Conservation (phyloP, 2,329 filamentous ascomycete genomes). For the Lasiodiplodia sp. region DNA sequence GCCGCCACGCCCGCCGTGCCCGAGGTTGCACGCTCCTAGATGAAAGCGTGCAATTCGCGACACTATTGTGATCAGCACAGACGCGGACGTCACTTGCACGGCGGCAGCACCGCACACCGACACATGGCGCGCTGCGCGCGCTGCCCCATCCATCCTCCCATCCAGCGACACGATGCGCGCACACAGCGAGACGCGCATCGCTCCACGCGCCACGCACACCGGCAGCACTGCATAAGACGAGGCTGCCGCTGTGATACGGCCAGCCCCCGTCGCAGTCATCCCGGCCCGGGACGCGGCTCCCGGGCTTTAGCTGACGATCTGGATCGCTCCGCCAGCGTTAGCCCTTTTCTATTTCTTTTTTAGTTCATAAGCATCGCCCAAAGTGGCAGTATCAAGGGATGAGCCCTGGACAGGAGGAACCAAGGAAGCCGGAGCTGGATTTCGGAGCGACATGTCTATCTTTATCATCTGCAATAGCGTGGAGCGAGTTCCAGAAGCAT, state of each 20-base stretch:
- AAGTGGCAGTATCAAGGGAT: slow-evolving; percentile 16
- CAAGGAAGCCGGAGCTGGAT: background rate
- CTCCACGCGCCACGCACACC: slow-evolving; percentile 31
- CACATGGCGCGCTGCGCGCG: slow-evolving; percentile 14
- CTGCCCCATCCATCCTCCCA: background rate
- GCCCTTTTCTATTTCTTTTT: slow-evolving; percentile 22
- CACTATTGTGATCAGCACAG: slow-evolving; percentile 24
- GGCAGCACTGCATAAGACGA: slow-evolving; percentile 33
- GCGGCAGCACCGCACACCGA: slow-evolving; percentile 13
- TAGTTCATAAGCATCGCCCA: background rate
- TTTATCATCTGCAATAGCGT: slow-evolving; percentile 5
- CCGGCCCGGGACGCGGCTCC: slow-evolving; percentile 9
- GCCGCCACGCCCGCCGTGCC: slow-evolving; percentile 2
- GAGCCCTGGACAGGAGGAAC: background rate
- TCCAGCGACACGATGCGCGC: slow-evolving; percentile 1
- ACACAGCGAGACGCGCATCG: slow-evolving; percentile 17
- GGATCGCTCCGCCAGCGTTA: slow-evolving; percentile 15
- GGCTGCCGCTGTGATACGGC: slow-evolving; percentile 28
- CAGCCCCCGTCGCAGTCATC: slow-evolving; percentile 32
- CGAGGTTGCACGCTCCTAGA: slow-evolving; percentile 16
- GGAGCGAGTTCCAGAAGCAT: slow-evolving; percentile 27
- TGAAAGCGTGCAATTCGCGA: slow-evolving; percentile 17
- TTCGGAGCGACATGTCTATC: slow-evolving; percentile 17
- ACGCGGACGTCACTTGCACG: slow-evolving; percentile 24
- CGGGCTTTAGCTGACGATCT: slow-evolving; percentile 20